Conservation (phyloP, 345 rosid species). For the Brassica juncea region DNA sequence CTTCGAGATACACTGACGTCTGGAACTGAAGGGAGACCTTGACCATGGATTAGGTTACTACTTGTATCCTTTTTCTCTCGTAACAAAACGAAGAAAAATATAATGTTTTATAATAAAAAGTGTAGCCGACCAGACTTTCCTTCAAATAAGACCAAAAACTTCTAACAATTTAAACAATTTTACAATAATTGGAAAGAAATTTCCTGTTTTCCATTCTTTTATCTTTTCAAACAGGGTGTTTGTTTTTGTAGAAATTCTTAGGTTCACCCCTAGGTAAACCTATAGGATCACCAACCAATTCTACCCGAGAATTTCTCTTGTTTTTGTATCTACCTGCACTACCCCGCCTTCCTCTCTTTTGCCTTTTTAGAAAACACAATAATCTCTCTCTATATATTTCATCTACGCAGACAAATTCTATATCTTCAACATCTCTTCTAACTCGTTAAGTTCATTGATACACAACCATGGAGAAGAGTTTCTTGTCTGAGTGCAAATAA, state of each 20-base stretch:
- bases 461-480: conserved; percentile 39
- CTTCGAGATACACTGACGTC: too few relatives aligned
- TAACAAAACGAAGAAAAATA: too few relatives aligned
- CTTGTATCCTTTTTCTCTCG: too few relatives aligned
- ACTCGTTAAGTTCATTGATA: not conserved
- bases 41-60: too few relatives aligned
- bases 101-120: not conserved
- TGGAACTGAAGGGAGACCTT: too few relatives aligned
- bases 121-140: not conserved
- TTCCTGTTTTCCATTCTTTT: conserved; percentile 1
- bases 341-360: conserved; percentile 20
- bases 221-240: conserved; percentile 17
- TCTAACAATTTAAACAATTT: not conserved
- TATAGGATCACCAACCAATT: too few relatives aligned
- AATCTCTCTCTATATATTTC: not conserved
- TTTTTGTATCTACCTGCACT: conserved; percentile 10
- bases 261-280: too few relatives aligned
- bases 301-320: not conserved
- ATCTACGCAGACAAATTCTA: not conserved
- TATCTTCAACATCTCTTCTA: conserved; percentile 8
- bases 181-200: not conserved
- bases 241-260: conserved; percentile 10
- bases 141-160: not conserved
- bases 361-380: not conserved
- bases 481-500: conserved; percentile 10